Evolutionary conservation across 1,284 basidiomycete genomes (phyloP).

Genomic region (Vanrija humicola): DNA sequence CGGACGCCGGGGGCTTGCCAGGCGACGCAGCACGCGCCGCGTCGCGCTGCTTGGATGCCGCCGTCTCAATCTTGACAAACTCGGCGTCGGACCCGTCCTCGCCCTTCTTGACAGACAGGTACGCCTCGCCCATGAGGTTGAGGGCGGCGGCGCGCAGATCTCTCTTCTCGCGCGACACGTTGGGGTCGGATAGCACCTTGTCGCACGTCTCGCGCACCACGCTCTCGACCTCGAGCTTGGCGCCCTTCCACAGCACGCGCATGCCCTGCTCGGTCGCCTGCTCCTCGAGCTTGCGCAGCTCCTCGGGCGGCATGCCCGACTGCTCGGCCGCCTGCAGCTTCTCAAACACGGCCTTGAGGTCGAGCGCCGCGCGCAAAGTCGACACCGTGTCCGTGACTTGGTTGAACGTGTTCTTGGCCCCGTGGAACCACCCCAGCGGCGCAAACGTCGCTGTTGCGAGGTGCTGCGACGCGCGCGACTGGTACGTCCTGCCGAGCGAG

Average conservation of each 20-base stretch:
- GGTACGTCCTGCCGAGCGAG: conserved; percentile 86
- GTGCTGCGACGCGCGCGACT: conserved; percentile 64
- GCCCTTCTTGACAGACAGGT: conserved; percentile 61
- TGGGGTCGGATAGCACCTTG: conserved; percentile 61
- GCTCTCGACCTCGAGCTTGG: conserved; percentile 60
- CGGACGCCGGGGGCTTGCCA: background rate
- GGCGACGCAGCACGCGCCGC: conserved; percentile 15
- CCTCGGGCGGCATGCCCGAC: conserved; percentile 78
- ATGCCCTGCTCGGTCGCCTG: conserved; percentile 93
- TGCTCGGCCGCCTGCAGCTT: conserved; percentile 90
- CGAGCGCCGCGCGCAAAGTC: conserved; percentile 60
- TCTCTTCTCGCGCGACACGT: conserved; percentile 56
- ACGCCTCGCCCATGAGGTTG: conserved; percentile 70
- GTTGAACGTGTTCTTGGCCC: conserved; percentile 88
- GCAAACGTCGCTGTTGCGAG: conserved; percentile 56
- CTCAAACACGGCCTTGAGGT: conserved; percentile 92
- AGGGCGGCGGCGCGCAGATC: conserved; percentile 73
- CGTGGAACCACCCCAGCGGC: conserved; percentile 74
- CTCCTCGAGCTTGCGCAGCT: conserved; percentile 86
- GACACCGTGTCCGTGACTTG: conserved; percentile 93
- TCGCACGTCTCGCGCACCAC: conserved; percentile 93
- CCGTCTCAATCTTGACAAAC: conserved; percentile 77
- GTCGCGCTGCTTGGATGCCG: conserved; percentile 48
- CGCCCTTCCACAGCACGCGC: conserved; percentile 73
- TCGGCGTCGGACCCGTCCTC: conserved; percentile 55